Conservation (phyloP, 2,329 filamentous ascomycete species). For the Ceratocystis lukuohia region DNA sequence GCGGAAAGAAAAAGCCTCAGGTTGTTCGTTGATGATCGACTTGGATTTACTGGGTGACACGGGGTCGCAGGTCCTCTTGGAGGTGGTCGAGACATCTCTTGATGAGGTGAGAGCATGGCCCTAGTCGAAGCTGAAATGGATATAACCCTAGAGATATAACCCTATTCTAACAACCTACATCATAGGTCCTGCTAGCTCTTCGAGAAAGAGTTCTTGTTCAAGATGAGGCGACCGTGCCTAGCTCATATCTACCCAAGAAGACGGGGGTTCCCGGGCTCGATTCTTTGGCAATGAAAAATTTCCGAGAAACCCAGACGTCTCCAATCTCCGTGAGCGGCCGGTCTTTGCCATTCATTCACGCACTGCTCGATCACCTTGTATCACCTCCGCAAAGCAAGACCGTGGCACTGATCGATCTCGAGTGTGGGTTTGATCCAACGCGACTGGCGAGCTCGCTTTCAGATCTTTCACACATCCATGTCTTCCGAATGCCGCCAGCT, state of each 20-base stretch:
- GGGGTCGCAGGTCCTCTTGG: conserved; percentile 38
- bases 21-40: not conserved
- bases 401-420: conserved; percentile 42
- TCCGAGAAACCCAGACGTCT: conserved; percentile 35
- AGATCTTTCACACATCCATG: conserved; percentile 38
- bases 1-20: not conserved
- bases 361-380: conserved; percentile 40
- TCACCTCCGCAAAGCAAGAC: conserved; percentile 34
- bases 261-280: conserved; percentile 36
- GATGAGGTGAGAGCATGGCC: conserved; percentile 40
- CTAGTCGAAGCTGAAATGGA: conserved; percentile 12
- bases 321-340: conserved; percentile 40
- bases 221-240: conserved; percentile 15
- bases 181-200: conserved; percentile 20
- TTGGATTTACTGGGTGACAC: conserved; percentile 30
- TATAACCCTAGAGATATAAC: conserved; percentile 22
- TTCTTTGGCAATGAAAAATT: conserved; percentile 34
- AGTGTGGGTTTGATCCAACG: conserved; percentile 41
- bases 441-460: conserved; percentile 29
- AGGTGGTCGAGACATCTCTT: conserved; percentile 43
- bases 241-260: conserved; percentile 23
- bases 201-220: conserved; percentile 20
- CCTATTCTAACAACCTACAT: conserved; percentile 23
- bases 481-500: conserved; percentile 32
- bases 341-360: conserved; percentile 42